Conservation (phyloP, 106 monocot species). For the Apostasia ramifera region DNA sequence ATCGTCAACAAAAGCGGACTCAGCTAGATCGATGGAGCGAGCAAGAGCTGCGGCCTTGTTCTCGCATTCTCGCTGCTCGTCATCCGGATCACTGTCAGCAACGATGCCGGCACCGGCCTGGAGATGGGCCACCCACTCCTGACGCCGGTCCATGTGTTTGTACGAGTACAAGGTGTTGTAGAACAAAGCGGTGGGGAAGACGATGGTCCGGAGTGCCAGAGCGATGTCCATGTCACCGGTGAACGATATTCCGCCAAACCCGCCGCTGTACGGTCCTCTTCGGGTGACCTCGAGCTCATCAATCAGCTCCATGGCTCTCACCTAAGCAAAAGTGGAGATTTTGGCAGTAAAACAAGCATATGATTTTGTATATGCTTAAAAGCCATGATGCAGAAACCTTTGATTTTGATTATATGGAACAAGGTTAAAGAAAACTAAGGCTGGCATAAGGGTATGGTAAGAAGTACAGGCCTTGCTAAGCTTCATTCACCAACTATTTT, state of each 20-base stretch:
- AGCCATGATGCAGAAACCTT: too few species aligned
- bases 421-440: too few species aligned
- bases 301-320: slow-evolving; percentile 60
- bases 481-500: too few species aligned
- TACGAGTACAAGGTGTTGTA: slow-evolving; percentile 12
- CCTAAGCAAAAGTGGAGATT: slow-evolving; percentile 5
- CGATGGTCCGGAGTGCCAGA: slow-evolving; percentile 9
- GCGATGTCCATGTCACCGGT: slow-evolving; percentile 24
- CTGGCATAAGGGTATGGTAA: too few species aligned
- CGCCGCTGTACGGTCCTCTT: slow-evolving; percentile 57
- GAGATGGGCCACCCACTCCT: slow-evolving; percentile 21
- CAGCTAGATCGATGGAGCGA: slow-evolving; percentile 64
- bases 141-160: slow-evolving; percentile 4
- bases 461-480: too few species aligned
- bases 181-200: slow-evolving; percentile 3
- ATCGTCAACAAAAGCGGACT: slow-evolving; percentile 35
- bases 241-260: slow-evolving; percentile 43
- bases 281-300: slow-evolving; percentile 51
- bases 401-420: too few species aligned
- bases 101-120: slow-evolving; percentile 78
- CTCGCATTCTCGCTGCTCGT: slow-evolving; percentile 66
- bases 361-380: background rate
- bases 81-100: slow-evolving; percentile 59
- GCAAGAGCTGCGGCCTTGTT: slow-evolving; percentile 69
- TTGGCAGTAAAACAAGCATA: background rate